Evolutionary conservation across 768 basidiomycete species (phyloP), one percentile per base, ranked within the genome.

Genomic region (Russula foetens): DNA sequence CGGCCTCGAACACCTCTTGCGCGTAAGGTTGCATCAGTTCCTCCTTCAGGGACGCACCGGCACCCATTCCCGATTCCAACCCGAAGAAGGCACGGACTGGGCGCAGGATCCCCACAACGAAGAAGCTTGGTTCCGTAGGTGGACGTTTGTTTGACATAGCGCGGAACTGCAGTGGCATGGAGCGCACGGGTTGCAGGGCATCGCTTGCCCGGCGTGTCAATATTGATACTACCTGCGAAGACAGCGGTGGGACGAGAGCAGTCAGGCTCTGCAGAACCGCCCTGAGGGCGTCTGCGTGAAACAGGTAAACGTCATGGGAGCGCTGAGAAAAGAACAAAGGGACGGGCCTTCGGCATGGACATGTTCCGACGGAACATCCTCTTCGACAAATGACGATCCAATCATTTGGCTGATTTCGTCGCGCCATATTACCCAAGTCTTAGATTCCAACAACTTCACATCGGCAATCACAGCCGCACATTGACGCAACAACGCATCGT

Each of bases 151-250:
- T 84, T 53, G 88, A 81, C 85, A 86, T 86, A 17, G 90, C 90
- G 54, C 95, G 81, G 67, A 95, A 90, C 67, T 98, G 94, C 0
- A 89, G 86, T 1, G 92, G 92, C 68, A 98, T 90, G 0, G 90
- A 88, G 50, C 90, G 82, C 59, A 98, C 90, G 15, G 88, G 84
- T 31, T 86, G 81, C 46, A 98, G 80, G 8, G 86, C 84, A 64
- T 97, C 95, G 62, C 84, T 87, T 65, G 89, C 92, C n/a, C 92
- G 84, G 61, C 82, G 81, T 19, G 83, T 83, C 28, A 98, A 75
- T 54, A 96, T 85, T 12, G 75, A 69, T 26, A 88, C 71, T 57
- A 96, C 81, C 56, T 90, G 86, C 28, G 70, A 76, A 6, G 84
- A 81, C 59, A 90, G 72, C 3, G 82, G 76, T 15, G 80, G 75